Conservation (phyloP, 371 early-diverging fungal species). For the Rhizopus microsporus region DNA sequence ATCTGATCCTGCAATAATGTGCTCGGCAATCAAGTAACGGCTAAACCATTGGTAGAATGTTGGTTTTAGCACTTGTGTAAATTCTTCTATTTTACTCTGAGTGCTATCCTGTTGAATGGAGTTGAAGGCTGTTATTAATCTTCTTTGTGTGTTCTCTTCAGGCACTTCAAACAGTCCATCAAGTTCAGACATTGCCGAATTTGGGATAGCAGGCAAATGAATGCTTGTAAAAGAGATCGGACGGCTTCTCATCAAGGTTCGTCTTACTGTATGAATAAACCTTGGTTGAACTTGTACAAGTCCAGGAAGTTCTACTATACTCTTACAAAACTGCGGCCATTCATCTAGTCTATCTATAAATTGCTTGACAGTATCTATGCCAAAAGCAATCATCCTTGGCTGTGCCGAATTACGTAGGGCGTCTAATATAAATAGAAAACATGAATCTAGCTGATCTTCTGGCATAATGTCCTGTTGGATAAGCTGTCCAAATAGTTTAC, state of each 20-base stretch:
- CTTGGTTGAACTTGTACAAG: conserved; percentile 78
- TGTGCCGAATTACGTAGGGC: conserved; percentile 78
- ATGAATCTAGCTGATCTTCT: conserved; percentile 69
- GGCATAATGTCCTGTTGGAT: conserved; percentile 86
- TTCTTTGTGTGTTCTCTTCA: conserved; percentile 76
- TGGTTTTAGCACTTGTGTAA: conserved; percentile 67
- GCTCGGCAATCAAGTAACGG: conserved; percentile 87
- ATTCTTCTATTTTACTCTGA: conserved; percentile 75
- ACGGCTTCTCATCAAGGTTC: background rate
- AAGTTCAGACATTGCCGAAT: background rate
- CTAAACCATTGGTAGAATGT: conserved; percentile 85
- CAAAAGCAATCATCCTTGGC: conserved; percentile 88
- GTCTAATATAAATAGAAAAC: conserved; percentile 82
- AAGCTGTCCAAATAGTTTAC: conserved; percentile 84
- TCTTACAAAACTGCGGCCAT: conserved; percentile 88
- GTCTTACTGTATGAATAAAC: conserved; percentile 50
- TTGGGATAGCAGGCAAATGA: background rate
- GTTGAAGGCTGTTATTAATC: conserved; percentile 93
- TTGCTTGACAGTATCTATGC: conserved; percentile 79
- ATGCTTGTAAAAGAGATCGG: no score
- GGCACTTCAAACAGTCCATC: conserved; percentile 54
- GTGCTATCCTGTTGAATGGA: conserved; percentile 88
- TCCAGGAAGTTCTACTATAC: conserved; percentile 76
- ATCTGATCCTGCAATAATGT: conserved; percentile 92
- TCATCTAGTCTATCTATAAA: conserved; percentile 81